A percentile compares a stretch with the other conserved stretches of the same genome.
These are phyloP conservation scores for Kodamaea kakaduensis DNA, from an alignment of 805 yeast species.

Conservation along the genomic window DNA sequence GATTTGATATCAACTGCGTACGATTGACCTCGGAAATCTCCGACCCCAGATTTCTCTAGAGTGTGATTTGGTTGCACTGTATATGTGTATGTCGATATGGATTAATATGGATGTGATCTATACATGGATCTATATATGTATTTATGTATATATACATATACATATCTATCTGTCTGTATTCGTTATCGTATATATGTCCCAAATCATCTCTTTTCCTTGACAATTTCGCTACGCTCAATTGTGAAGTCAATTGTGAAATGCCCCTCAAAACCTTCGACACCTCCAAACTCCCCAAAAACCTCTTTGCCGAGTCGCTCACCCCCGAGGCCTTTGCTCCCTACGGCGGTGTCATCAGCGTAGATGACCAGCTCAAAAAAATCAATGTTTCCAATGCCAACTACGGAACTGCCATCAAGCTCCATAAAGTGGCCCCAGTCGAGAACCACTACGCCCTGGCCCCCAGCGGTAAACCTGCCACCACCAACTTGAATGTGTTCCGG, in stretches of 20 bases:
- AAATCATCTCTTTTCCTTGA: not conserved
- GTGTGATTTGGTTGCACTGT: too few relatives aligned
- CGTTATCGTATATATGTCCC: too few relatives aligned
- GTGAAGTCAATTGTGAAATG: too few relatives aligned
- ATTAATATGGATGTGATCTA: too few relatives aligned
- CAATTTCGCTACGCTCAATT: too few relatives aligned
- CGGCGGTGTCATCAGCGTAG: constrained; percentile 78
- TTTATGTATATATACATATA: too few relatives aligned
- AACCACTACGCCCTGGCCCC: constrained; percentile 49
- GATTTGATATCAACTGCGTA: too few relatives aligned
- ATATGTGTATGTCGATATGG: too few relatives aligned
- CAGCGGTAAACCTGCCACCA: constrained; percentile 45
- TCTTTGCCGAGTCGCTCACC: constrained; percentile 56
- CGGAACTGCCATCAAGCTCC: constrained; percentile 85
- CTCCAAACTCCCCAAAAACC: constrained; percentile 15
- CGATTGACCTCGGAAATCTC: too few relatives aligned
- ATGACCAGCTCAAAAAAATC: constrained; percentile 55
- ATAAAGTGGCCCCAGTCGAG: constrained; percentile 64
- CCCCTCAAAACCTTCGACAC: constrained; percentile 38
- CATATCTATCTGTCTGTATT: too few relatives aligned
- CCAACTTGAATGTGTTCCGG: constrained; percentile 81
- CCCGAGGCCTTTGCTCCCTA: constrained; percentile 62
- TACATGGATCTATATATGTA: too few relatives aligned
- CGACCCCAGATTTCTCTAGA: too few relatives aligned
- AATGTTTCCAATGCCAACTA: constrained; percentile 62